Conservation (phyloP, 129 eudicot genomes). For the Helichrysum umbraculigerum region DNA sequence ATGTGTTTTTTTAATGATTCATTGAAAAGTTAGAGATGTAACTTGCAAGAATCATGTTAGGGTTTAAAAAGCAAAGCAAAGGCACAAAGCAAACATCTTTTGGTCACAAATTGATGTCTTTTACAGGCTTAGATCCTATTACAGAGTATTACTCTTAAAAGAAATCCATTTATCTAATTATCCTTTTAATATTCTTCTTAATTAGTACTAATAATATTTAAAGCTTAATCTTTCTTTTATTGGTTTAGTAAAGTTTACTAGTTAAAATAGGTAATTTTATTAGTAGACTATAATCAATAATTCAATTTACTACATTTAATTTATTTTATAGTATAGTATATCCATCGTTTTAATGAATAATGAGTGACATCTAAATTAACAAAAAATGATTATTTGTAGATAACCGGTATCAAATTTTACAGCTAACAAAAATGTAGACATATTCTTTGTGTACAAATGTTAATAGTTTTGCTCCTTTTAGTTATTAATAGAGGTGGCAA, state of each 20-base stretch:
- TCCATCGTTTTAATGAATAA: too few species aligned
- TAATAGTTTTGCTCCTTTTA: too few species aligned
- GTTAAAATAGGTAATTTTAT: not conserved
- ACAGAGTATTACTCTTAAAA: not conserved
- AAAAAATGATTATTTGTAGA: too few species aligned
- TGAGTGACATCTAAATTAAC: too few species aligned
- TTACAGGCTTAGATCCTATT: slow-evolving; percentile 37
- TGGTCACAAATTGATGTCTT: slow-evolving; percentile 38
- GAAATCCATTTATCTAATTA: not conserved
- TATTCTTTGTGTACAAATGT: too few species aligned
- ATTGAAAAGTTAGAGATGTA: slow-evolving; percentile 35
- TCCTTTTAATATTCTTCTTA: not conserved
- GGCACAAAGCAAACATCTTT: slow-evolving; percentile 41
- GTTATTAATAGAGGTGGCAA: too few species aligned
- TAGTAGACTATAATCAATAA: too few species aligned
- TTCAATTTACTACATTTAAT: too few species aligned
- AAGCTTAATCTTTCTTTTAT: not conserved
- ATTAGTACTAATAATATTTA: not conserved
- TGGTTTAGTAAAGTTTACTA: too few species aligned
- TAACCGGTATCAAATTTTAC: too few species aligned
- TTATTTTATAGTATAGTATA: too few species aligned
- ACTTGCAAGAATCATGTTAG: slow-evolving; percentile 40
- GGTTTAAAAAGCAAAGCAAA: slow-evolving; percentile 38
- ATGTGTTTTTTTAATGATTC: slow-evolving; percentile 12
- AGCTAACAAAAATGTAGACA: too few species aligned